Conservation (phyloP, 768 basidiomycete genomes). For the Lactarius quietus region DNA sequence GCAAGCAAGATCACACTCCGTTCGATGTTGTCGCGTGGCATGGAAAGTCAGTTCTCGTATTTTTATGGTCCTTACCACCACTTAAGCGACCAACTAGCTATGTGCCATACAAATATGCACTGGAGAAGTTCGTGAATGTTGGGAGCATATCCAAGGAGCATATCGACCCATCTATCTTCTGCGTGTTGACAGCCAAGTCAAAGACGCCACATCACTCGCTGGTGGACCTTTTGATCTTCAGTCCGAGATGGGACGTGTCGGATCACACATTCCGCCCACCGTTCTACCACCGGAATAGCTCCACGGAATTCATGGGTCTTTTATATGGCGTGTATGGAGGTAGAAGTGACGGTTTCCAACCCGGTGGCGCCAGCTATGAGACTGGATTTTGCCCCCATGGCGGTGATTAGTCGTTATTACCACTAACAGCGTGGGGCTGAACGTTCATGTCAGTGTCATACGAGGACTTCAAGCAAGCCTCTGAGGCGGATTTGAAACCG, state of each 20-base stretch:
- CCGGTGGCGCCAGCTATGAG: conserved; percentile 60
- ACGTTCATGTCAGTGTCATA: conserved; percentile 44
- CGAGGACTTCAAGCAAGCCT: conserved; percentile 56
- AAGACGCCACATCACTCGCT: conserved; percentile 56
- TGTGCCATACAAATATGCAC: conserved; percentile 62
- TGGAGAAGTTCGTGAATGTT: conserved; percentile 60
- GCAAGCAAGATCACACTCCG: conserved; percentile 59
- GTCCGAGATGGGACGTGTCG: conserved; percentile 62
- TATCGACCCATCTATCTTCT: conserved; percentile 67
- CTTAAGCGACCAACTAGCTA: conserved; percentile 39
- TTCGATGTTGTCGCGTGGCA: conserved; percentile 74
- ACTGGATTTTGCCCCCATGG: conserved; percentile 65
- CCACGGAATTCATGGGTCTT: conserved; percentile 63
- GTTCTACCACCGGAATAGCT: conserved; percentile 64
- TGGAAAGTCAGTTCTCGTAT: conserved; percentile 47
- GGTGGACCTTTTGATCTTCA: conserved; percentile 62
- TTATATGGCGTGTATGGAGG: conserved; percentile 63
- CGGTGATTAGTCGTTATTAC: conserved; percentile 36
- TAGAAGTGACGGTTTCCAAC: conserved; percentile 57
- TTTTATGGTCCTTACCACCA: not conserved
- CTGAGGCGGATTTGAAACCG: conserved; percentile 49
- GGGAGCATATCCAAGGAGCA: conserved; percentile 67
- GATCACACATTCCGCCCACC: conserved; percentile 57
- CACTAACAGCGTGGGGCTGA: not conserved
- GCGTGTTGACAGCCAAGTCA: conserved; percentile 62